Base-by-base conservation (phyloP, 2,329 filamentous ascomycete genomes). In the Trichoderma sp. region DNA sequence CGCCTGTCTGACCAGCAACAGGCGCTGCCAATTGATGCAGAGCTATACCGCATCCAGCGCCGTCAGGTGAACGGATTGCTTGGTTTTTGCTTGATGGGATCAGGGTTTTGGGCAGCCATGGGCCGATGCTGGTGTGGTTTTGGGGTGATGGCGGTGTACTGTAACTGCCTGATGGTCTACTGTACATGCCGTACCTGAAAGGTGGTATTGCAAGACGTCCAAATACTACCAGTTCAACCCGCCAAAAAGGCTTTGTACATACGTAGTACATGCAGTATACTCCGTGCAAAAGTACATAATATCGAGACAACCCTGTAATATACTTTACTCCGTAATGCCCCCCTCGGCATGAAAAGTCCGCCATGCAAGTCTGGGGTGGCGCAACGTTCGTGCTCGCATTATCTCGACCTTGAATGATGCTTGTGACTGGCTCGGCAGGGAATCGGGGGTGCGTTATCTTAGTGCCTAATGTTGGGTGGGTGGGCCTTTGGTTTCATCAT, bases 401-500 rank as follows among this genome's bases (percentile, higher is more conserved):
- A 34, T 54, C 52, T 32, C 29, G 32, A 22, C 29, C 7, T 19
- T 15, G 9, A 15, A 48, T 45, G 57, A n/a, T 39, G 19, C 29
- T 52, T 63, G 59, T 10, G 34, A 52, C 29, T 5, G 32, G 42
- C 15, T 52, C 50, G 35, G 61, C 10, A 64, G 19, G 56, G 34
- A 7, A 3, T 45, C 22, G 48, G 22, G 35, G 50, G 22, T 54
- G 60, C 60, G 50, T 39, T 48, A 42, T 27, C 35, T 13, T 34
- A 17, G 17, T 6, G 10, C 32, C 52, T 13, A 32, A n/a, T 13
- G 29, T 22, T 22, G 32, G 35, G 13, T 5, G 53, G 7, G 37
- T 60, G 61, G 37, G 8, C 35, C 61, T 45, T 35, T 25, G 25
- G 45, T 56, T 56, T 56, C 50, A 64, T 64, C 61, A 64, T 54